Evolutionary conservation across 805 yeast genomes (phyloP), one percentile per base, ranked within the genome.

Genomic region (Kluyveromyces nonfermentans): DNA sequence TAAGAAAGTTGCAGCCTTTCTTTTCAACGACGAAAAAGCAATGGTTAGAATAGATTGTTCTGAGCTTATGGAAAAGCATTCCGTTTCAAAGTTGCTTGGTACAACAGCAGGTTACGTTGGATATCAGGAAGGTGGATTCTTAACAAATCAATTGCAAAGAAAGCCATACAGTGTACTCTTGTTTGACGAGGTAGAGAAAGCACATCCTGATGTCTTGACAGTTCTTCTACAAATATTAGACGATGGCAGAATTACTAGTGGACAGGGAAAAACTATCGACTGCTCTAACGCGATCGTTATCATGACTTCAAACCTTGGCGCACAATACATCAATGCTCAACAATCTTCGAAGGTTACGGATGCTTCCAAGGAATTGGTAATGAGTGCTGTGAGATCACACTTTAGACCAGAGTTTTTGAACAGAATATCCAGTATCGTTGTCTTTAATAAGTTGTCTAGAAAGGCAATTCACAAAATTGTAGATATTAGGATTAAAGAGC

Each of bases 21-120:
- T 93, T 58, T 93, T 93, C 69, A 85, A 95, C 42, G 97, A 93
- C 62, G 97, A 90, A 63, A 84, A 81, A 67, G 95, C 96, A 40
- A 90, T 93, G 86, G 85, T 93, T 60, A 82, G 98, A 69, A 88
- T 93, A 51, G 98, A 93, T 66, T 93, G 98, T 68, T 89, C 97
- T 4, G 98, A 93, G 65, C 73, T 93, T 56, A 79, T 84, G 65
- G 98, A 93, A 69, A 93, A 93, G 57, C 87, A 94, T 77, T 85
- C 96, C 5, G 94, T 93, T 4, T 86, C 97, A 7, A 93, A 93
- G 63, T 77, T 93, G 48, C 73, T 93, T 45, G 98, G 98, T 68
- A 93, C 97, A 17, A 95, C 97, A 2, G 96, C 97, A 1, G 98
- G 98, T 56, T 84, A 85, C 56, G 84, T 93, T 55, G 98, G 98